Percentiles rank a stretch among this genome's conserved stretches.
These are phyloP conservation scores for Graphilbum sp. DNA, from an alignment of 2,329 filamentous ascomycete genomes.

Conservation along the genomic window DNA sequence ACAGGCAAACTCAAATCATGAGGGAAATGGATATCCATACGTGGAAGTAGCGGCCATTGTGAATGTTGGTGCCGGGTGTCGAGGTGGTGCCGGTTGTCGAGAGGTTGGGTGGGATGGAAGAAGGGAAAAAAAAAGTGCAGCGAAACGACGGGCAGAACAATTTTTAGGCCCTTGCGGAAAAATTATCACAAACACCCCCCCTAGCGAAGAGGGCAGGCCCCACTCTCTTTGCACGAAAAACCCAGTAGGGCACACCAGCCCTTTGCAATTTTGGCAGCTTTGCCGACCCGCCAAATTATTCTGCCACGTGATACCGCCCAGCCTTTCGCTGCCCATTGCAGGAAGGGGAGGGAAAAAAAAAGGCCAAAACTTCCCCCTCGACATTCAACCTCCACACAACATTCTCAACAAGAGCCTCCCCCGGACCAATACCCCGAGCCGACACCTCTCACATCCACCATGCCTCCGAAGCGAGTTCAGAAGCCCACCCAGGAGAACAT, in stretches of 20 bases:
- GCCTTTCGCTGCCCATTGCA: slow-evolving; percentile 1
- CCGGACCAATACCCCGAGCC: no score
- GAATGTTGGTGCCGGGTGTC: neutral
- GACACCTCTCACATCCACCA: slow-evolving; percentile 38
- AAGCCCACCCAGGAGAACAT: slow-evolving; percentile 91
- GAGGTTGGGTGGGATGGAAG: slow-evolving; percentile 1
- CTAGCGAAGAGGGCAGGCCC: neutral
- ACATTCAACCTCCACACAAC: slow-evolving; percentile 7
- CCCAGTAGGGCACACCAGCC: slow-evolving; percentile 8
- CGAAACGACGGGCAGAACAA: neutral
- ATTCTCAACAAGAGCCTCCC: slow-evolving; percentile 14
- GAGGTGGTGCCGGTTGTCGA: neutral
- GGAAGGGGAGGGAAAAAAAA: no score
- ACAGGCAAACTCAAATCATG: neutral
- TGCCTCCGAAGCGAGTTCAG: slow-evolving; percentile 87
- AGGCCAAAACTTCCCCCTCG: neutral
- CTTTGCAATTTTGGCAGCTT: slow-evolving; percentile 1
- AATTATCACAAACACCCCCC: neutral
- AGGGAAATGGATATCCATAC: slow-evolving; percentile 6
- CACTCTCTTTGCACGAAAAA: neutral
- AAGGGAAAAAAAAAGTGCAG: neutral
- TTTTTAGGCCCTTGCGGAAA: neutral
- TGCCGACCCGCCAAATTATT: neutral
- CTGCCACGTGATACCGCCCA: slow-evolving; percentile 7
- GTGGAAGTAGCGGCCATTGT: slow-evolving; percentile 8